phyloP scores from a whole-genome alignment of 225 moss, liverwort and hornwort genomes.

The Sphagnum tenellum region DNA sequence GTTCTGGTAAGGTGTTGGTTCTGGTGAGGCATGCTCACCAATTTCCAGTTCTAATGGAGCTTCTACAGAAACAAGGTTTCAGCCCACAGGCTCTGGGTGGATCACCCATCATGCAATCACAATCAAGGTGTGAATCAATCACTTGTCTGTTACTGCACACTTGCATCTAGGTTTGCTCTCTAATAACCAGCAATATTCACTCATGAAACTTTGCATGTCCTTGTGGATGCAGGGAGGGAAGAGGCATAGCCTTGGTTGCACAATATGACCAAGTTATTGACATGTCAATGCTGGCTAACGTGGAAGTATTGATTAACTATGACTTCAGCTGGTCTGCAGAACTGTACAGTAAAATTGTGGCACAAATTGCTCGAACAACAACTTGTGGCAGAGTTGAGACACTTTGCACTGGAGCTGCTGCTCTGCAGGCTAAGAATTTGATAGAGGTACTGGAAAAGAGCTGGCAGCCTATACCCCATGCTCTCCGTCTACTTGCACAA shows the following conservation, averaged over 20 bases:
- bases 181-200: too few species aligned
- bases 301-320: constrained; percentile 50
- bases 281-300: constrained; percentile 1
- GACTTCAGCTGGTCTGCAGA: constrained; percentile 47
- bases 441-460: constrained; percentile 40
- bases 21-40: constrained; percentile 35
- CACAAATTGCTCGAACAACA: constrained; percentile 58
- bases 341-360: constrained; percentile 35
- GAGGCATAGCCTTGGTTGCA: constrained; percentile 11
- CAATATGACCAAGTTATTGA: constrained; percentile 13
- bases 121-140: constrained; percentile 13
- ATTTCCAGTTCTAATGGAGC: constrained; percentile 29
- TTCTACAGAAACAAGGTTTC: constrained; percentile 33
- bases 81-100: constrained; percentile 13
- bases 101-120: not conserved
- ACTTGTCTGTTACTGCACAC: too few species aligned
- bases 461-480: constrained; percentile 55
- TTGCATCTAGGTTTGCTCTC: too few species aligned
- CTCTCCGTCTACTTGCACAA: constrained; percentile 69
- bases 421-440: constrained; percentile 47
- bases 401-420: constrained; percentile 75
- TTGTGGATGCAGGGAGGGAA: constrained; percentile 30
- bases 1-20: constrained; percentile 19
- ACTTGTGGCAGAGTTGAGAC: constrained; percentile 57
- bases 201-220: not conserved